Conservation (phyloP, 495 filamentous ascomycete genomes). For the Patellaria atrata region DNA sequence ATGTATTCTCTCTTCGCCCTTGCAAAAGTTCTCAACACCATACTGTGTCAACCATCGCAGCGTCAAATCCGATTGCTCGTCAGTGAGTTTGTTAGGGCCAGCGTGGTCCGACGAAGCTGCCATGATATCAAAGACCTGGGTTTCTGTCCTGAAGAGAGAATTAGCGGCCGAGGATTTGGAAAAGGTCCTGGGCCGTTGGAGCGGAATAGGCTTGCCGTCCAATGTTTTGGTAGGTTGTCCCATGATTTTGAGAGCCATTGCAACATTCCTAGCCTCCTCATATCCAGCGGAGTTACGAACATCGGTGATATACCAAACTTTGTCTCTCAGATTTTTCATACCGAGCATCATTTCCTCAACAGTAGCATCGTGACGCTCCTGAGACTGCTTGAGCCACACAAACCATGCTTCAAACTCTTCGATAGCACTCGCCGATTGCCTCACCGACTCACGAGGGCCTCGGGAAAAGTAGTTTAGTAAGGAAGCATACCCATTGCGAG, state of each 20-base stretch:
- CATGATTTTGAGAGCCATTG: conserved; percentile 86
- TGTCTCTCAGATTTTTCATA: conserved; percentile 60
- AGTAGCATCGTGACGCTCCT: conserved; percentile 50
- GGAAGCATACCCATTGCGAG: conserved; percentile 48
- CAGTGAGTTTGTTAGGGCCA: conserved; percentile 86
- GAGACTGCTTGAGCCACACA: conserved; percentile 58
- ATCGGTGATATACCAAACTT: conserved; percentile 99
- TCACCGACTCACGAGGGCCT: conserved; percentile 51
- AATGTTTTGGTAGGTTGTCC: conserved; percentile 35
- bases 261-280: conserved; percentile 77
- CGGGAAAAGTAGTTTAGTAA: conserved; percentile 58
- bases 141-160: conserved; percentile 69
- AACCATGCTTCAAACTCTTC: conserved; percentile 65
- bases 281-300: conserved; percentile 84
- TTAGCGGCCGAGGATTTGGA: conserved; percentile 45
- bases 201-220: conserved; percentile 35
- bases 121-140: conserved; percentile 77
- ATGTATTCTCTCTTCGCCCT: conserved; percentile 89
- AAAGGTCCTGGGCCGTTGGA: conserved; percentile 30
- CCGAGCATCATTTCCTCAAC: conserved; percentile 55
- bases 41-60: conserved; percentile 69
- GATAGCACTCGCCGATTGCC: conserved; percentile 48
- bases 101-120: conserved; percentile 72
- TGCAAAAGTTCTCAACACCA: conserved; percentile 85
- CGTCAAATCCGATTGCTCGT: conserved; percentile 84